Evolutionary conservation across 176 grass and related monocot genomes (phyloP), one percentile per base, ranked within the genome.

Genomic region (Oryza officinalis): DNA sequence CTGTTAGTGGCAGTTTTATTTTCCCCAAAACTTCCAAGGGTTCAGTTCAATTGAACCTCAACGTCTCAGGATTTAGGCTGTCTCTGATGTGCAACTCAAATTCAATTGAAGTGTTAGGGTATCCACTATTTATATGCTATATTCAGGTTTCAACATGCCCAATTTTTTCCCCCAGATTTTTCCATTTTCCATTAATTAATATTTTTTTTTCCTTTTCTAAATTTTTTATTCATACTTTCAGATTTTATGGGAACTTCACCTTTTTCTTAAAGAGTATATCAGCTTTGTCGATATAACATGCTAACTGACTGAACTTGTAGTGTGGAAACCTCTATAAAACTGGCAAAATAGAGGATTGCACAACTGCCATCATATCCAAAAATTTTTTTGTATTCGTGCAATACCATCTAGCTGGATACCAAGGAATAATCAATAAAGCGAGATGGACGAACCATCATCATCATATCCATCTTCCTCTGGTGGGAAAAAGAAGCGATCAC

Each of bases 391-490:
- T 49, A 49, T 23, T 65, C 10, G 27, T 73, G 27, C 41, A 8
- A 43, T 77, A 14, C n/a, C 52, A 72, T 77, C 72, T 28, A 22
- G 46, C 35, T 79, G 28, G 85, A 23, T 28, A 60, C n/a, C 10
- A 66, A 9, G 12, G 32, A 52, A 32, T 6, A 81, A 12, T 38
- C 1, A 69, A 18, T 3, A 79, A 32, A 76, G 49, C 1, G 18
- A 13, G 64, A 80, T 87, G 89, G 67, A 72, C 32, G 78, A 89
- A 61, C 71, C 76, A 75, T 89, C 77, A 2, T 49, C 82, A 31
- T 75, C 76, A 1, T 76, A 38, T 80, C 52, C 80, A 57, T 69
- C 44, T 57, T 49, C 81, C 2, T 70, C 81, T 60, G 35, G 26
- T 72, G 80, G 69, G 69, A 64, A 43, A 27, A 84, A 44, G 72